Evolutionary conservation across 768 basidiomycete species (phyloP), one percentile per base, ranked within the genome.

Genomic region (Lyophyllum decastes): DNA sequence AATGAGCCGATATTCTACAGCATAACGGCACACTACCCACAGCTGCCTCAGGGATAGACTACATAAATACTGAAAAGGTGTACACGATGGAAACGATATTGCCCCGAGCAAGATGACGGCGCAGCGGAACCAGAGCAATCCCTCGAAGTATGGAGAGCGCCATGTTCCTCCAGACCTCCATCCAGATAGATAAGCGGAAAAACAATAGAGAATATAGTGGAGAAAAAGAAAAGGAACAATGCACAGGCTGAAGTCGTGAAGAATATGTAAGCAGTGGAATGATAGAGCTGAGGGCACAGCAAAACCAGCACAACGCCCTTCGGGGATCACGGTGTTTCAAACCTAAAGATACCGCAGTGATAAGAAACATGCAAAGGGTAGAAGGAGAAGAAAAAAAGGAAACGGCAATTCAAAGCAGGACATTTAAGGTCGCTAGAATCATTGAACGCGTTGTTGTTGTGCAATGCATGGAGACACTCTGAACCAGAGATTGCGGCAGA

Each of bases 201-300:
- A 30, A 5, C 10, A 5, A 5, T 10, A 30, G 30, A 10, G 10
- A 30, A 30, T 4, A 30, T 10, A 10, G 10, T 10, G 30, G 14
- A 16, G 16, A 7, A 38, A 38, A 38, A 6, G 35, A 16, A 38
- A 38, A 38, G 35, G 35, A 16, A 38, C 9, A 38, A 38, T 3
- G 9, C 14, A 49, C 27, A 21, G 21, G 22, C 7, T 11, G 35
- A 45, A 24, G 21, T 25, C 44, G 44, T 43, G 22, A 40, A 43
- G 30, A 33, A 25, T 21, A 33, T 7, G 6, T 52, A 27, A 35
- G 24, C 49, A 50, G 19, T 7, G 21, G 48, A 40, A 24, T 25
- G 61, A 48, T 67, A 65, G 64, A 49, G 51, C 33, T 58, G 67
- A 67, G 55, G 35, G 46, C 43, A 26, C 52, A 62, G 63, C 69